Percentiles rank a stretch among this genome's conserved stretches.
These are phyloP conservation scores for Penicillium paxilli DNA, from an alignment of 495 filamentous ascomycete genomes.

Conservation along the genomic window DNA sequence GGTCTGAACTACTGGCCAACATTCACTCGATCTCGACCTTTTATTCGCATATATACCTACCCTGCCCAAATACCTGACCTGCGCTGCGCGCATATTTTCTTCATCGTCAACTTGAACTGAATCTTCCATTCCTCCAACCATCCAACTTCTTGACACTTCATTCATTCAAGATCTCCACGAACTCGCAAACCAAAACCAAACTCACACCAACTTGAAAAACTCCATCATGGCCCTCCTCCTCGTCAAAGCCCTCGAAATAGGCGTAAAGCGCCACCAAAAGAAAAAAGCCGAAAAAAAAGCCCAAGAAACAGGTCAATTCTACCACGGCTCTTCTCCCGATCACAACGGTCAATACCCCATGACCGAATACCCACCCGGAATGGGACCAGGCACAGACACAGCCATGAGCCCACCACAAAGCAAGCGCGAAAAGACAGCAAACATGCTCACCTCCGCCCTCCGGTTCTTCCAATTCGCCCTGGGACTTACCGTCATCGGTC, in stretches of 20 bases:
- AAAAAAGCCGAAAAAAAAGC: conserved; percentile 27
- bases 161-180: neutral
- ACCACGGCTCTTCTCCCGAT: conserved; percentile 10
- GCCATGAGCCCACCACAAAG: conserved; percentile 7
- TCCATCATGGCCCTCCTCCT: conserved; percentile 32
- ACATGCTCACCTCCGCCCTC: conserved; percentile 38
- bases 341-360: conserved; percentile 16
- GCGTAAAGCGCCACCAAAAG: conserved; percentile 33
- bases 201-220: neutral
- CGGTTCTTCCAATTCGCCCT: conserved; percentile 74
- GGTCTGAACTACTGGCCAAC: neutral
- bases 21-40: neutral
- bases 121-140: conserved; percentile 22
- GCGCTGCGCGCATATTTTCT: neutral
- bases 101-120: conserved; percentile 3
- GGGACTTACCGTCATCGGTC: conserved; percentile 70
- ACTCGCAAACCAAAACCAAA: neutral
- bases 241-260: conserved; percentile 30
- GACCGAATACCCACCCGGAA: conserved; percentile 21
- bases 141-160: neutral
- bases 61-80: neutral
- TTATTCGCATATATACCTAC: neutral
- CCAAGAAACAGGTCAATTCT: conserved; percentile 18
- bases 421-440: conserved; percentile 11
- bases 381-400: conserved; percentile 18